Conservation (phyloP, 129 eudicot species). For the Cynara cardunculus region DNA sequence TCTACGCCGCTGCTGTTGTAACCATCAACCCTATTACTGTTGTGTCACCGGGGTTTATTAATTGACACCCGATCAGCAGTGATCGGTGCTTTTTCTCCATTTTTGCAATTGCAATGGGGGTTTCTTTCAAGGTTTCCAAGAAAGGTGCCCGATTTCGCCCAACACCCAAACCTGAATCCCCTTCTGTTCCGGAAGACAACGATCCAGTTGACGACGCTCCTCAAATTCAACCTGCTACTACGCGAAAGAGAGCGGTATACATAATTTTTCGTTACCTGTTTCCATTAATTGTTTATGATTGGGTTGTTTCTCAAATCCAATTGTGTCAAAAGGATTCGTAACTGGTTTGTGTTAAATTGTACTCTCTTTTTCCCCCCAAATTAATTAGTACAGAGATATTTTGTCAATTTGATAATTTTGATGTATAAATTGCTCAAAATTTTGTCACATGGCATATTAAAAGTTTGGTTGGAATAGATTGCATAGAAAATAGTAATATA, state of each 20-base stretch:
- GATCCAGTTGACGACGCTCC: constrained; percentile 18
- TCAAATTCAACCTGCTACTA: background rate
- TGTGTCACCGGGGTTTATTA: background rate
- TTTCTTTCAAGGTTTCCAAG: constrained; percentile 62
- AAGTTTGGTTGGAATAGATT: background rate
- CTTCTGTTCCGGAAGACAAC: constrained; percentile 6
- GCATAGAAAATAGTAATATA: background rate
- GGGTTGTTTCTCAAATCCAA: background rate
- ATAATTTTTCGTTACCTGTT: background rate
- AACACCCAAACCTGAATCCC: constrained; percentile 26
- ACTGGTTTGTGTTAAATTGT: background rate
- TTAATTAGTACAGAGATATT: background rate
- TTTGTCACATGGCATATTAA: no score
- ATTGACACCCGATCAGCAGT: background rate
- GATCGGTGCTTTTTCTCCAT: no score
- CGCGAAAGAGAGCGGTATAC: constrained; percentile 19
- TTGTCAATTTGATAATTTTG: background rate
- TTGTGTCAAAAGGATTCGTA: background rate
- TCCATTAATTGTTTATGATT: background rate
- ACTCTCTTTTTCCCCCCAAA: background rate
- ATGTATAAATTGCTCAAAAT: background rate
- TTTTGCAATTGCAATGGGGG: constrained; percentile 38
- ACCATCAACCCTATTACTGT: background rate
- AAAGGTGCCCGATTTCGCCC: constrained; percentile 50
- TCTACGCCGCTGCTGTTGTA: background rate